Conservation (phyloP, 140 eudicot genomes). For the Anethum foeniculum region DNA sequence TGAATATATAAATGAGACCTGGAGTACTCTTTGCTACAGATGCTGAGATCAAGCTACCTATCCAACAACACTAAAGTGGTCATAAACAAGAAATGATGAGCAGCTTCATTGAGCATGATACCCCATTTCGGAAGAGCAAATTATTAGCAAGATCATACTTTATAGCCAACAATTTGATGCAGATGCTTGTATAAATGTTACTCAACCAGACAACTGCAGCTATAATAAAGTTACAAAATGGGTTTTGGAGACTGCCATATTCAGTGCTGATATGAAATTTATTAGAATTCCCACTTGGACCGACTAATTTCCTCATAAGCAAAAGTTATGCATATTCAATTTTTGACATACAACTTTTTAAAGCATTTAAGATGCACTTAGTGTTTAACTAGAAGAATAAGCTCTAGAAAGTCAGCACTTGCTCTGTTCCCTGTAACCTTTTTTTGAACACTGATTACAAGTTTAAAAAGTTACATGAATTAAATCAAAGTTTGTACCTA, state of each 20-base stretch:
- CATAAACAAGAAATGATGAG: background rate
- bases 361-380: background rate
- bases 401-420: background rate
- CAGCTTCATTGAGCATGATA: background rate
- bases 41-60: no score
- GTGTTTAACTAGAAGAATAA: background rate
- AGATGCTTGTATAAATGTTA: background rate
- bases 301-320: background rate
- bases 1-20: no score
- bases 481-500: background rate
- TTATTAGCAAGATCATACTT: background rate
- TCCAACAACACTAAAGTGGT: background rate
- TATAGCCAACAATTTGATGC: background rate
- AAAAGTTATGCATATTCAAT: background rate
- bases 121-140: no score
- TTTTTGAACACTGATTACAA: background rate
- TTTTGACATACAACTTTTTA: background rate
- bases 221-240: background rate
- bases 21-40: no score
- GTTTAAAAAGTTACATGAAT: background rate
- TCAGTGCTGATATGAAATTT: background rate
- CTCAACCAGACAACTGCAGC: background rate
- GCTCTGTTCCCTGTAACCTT: background rate
- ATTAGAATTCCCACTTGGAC: background rate
- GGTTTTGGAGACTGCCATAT: background rate